Evolutionary conservation across 192 early-diverging fungal species (phyloP).

Genomic region (Chytriomyces hyalinus): DNA sequence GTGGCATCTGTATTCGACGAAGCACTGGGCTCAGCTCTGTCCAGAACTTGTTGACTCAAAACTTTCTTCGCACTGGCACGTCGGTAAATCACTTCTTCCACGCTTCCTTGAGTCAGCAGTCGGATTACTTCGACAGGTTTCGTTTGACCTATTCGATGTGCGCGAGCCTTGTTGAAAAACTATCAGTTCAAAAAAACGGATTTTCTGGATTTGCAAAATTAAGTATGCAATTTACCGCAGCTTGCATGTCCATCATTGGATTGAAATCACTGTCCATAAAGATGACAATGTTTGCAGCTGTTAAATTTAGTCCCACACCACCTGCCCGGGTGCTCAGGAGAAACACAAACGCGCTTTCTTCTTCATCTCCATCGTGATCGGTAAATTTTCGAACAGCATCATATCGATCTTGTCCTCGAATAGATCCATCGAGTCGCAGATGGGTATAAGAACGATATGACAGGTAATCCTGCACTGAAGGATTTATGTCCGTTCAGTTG

Average conservation of each 20-base stretch:
- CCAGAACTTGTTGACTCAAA: conserved; percentile 19
- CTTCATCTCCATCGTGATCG: conserved; percentile 26
- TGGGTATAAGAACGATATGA: conserved; percentile 66
- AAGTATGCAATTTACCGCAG: conserved; percentile 35
- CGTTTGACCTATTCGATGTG: conserved; percentile 95
- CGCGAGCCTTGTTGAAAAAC: conserved; percentile 88
- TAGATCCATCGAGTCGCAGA: conserved; percentile 84
- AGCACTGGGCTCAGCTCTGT: too few species aligned
- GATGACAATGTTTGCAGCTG: conserved; percentile 79
- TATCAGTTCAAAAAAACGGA: background rate
- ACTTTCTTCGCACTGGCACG: conserved; percentile 55
- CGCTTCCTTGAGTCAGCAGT: conserved; percentile 79
- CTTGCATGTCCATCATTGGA: conserved; percentile 77
- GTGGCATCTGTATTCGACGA: background rate
- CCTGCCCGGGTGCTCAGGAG: conserved; percentile 82
- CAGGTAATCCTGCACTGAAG: conserved; percentile 70
- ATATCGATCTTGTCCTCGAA: conserved; percentile 79
- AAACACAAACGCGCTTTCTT: conserved; percentile 80
- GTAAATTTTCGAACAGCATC: conserved; percentile 68
- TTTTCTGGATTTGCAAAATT: background rate
- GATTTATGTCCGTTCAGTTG: background rate
- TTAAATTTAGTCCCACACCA: conserved; percentile 79
- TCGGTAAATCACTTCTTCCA: conserved; percentile 86
- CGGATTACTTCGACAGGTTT: conserved; percentile 90
- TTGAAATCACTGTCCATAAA: conserved; percentile 83